These are phyloP conservation scores for Volvariella volvacea DNA, from an alignment of 1,284 basidiomycete species.

Conservation along the genomic window DNA sequence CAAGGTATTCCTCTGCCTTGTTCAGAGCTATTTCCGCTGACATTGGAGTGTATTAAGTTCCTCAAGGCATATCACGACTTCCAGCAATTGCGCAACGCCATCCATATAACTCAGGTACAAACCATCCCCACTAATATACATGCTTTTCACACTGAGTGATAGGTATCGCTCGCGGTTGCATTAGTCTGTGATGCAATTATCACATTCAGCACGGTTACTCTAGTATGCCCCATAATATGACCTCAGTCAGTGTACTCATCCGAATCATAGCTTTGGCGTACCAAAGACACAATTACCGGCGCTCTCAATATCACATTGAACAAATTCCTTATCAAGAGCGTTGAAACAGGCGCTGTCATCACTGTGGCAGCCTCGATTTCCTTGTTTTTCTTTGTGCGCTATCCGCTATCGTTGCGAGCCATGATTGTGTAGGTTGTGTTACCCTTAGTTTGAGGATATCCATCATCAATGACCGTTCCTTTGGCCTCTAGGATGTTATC, in stretches of 20 bases:
- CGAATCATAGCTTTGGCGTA: slow-evolving; percentile 6
- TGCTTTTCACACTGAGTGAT: no score
- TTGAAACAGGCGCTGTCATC: slow-evolving; percentile 16
- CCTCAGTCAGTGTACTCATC: no score
- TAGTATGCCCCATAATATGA: slow-evolving; percentile 8
- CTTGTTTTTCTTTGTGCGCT: slow-evolving; percentile 12
- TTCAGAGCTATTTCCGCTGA: no score
- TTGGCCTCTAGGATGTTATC: no score
- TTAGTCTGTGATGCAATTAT: slow-evolving; percentile 13
- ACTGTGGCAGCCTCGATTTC: slow-evolving; percentile 14
- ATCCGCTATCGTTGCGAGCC: slow-evolving; percentile 10
- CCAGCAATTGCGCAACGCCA: no score
- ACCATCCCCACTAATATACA: no score
- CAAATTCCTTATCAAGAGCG: slow-evolving; percentile 13
- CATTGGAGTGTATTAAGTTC: no score
- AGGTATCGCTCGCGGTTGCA: slow-evolving; percentile 10
- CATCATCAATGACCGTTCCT: no score
- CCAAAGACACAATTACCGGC: slow-evolving; percentile 8
- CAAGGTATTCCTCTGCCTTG: no score
- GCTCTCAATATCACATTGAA: slow-evolving; percentile 9
- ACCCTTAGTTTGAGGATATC: no score
- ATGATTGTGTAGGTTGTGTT: slow-evolving; percentile 12
- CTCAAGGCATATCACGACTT: no score
- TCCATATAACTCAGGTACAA: no score
- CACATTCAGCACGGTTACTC: slow-evolving; percentile 13